Evolutionary conservation across 1,139 yeast genomes (phyloP).

Genomic region (Suhomyces kunorum): DNA sequence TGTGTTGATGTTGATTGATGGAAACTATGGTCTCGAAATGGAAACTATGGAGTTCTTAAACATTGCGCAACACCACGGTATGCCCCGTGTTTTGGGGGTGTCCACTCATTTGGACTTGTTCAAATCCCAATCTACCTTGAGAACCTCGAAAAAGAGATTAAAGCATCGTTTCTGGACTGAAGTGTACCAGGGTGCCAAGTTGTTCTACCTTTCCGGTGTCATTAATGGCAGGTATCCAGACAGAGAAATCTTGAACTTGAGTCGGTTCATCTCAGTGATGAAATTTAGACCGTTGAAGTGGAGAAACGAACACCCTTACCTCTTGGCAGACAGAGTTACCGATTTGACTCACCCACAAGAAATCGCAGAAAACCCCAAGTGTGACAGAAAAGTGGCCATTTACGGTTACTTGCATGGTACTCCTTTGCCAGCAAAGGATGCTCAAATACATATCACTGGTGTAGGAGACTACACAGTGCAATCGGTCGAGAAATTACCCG

Average conservation of each 20-base stretch:
- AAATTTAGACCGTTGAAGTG: conserved; percentile 96
- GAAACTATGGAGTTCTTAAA: conserved; percentile 99
- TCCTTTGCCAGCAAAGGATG: conserved; percentile 70
- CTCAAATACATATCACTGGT: conserved; percentile 92
- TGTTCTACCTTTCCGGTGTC: conserved; percentile 93
- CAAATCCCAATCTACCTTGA: conserved; percentile 82
- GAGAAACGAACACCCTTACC: conserved; percentile 97
- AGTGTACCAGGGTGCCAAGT: conserved; percentile 96
- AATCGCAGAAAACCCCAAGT: conserved; percentile 75
- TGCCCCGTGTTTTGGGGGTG: conserved; percentile 95
- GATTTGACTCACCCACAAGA: conserved; percentile 91
- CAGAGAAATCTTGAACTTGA: conserved; percentile 86
- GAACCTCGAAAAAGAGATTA: conserved; percentile 88
- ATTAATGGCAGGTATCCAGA: conserved; percentile 98
- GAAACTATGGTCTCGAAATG: conserved; percentile 98
- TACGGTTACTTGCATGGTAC: conserved; percentile 97
- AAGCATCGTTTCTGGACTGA: conserved; percentile 99
- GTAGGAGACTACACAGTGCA: conserved; percentile 84
- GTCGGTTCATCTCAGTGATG: conserved; percentile 94
- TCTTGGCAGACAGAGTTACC: conserved; percentile 89
- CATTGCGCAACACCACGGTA: conserved; percentile 96
- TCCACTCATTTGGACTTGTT: conserved; percentile 95
- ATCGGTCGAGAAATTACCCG: conserved; percentile 85
- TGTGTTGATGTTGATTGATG: conserved; percentile 86
- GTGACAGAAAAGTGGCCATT: conserved; percentile 85